Evolutionary conservation across 1,284 basidiomycete species (phyloP), one percentile per base, ranked within the genome.

Genomic region (Cutaneotrichosporon daszewskae): DNA sequence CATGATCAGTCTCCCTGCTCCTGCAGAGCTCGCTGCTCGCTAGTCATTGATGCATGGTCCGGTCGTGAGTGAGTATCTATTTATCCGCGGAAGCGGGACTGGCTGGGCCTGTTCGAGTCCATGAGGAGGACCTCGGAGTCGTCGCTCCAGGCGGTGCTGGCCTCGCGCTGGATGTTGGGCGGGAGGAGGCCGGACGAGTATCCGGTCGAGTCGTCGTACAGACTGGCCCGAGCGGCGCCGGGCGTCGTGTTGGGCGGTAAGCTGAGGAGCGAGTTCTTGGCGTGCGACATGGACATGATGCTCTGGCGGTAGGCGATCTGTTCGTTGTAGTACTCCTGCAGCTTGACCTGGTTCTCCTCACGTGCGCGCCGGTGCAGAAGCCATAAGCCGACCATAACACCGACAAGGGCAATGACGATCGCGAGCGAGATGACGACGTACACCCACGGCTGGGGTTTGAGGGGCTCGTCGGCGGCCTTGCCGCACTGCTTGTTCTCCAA

Each of bases 291-390:
- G 16, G 62, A 58, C 65, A 71, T 71, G 62, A 72, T 69, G 9
- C 63, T 66, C 56, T 72, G 62, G 43, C 69, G 64, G 49, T 72
- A 72, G n/a, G 70, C 69, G 32, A 70, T 64, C 64, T 72, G 52
- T 73, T 90, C 87, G 55, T 82, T 81, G 82, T 87, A 89, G 70
- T 90, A 89, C 58, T 87, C 83, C 39, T 82, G 72, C 54, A 87
- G 81, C 69, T 83, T 85, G 71, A 85, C 81, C 39, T 84, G 81
- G 60, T 88, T 85, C 49, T 75, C 71, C 39, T 82, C 81, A 58
- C 86, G 79, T 51, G 83, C 77, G 50, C 79, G 79, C 22, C 79
- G 72, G 61, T 89, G 87, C 11, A 84, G 55, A 57, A 82, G 74
- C 72, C 80, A 87, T 26, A 90, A 73, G 5, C 76, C 76, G 32